Percentiles rank a stretch among this genome's conserved stretches.
Evolutionary conservation across 2,329 filamentous ascomycete genomes (phyloP).

Genomic region (Cadophora luteo-olivacea): DNA sequence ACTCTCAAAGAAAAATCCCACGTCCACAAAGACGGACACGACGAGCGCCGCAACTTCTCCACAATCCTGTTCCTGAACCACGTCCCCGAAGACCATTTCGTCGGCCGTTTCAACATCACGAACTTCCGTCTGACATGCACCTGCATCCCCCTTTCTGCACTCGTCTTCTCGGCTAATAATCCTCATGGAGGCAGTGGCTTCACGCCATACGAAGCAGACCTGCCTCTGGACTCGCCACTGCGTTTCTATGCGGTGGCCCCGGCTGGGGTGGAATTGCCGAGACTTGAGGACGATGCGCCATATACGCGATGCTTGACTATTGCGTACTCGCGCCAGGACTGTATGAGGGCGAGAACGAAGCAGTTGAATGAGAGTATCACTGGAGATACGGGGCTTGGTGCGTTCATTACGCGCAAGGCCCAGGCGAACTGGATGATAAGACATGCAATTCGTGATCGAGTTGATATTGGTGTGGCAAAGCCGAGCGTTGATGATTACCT

Average conservation of each 20-base stretch:
- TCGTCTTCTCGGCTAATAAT: slow-evolving; percentile 10
- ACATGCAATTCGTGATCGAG: slow-evolving; percentile 5
- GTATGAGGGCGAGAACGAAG: slow-evolving; percentile 6
- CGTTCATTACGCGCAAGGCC: background rate
- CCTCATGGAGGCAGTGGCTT: slow-evolving; percentile 7
- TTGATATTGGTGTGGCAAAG: background rate
- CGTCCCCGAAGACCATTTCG: slow-evolving; percentile 8
- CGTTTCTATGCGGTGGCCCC: background rate
- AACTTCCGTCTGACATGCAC: slow-evolving; percentile 19
- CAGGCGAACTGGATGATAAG: slow-evolving; percentile 10
- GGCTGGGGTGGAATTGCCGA: background rate
- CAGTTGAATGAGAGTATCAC: background rate
- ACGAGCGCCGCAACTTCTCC: slow-evolving; percentile 11
- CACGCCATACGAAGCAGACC: background rate
- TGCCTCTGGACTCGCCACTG: slow-evolving; percentile 5
- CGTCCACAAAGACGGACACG: slow-evolving; percentile 5
- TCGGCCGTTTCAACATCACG: slow-evolving; percentile 20
- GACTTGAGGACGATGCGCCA: background rate
- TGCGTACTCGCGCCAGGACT: slow-evolving; percentile 15
- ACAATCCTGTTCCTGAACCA: slow-evolving; percentile 11
- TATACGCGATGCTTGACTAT: slow-evolving; percentile 3
- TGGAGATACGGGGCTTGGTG: slow-evolving; percentile 1
- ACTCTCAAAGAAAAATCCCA: slow-evolving; percentile 2
- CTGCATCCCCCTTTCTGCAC: background rate
- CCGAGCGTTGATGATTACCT: slow-evolving; percentile 4